Percentiles rank a stretch among this genome's conserved stretches.
phyloP scores from a whole-genome alignment of 106 monocot species.

The Agapanthus africanus region DNA sequence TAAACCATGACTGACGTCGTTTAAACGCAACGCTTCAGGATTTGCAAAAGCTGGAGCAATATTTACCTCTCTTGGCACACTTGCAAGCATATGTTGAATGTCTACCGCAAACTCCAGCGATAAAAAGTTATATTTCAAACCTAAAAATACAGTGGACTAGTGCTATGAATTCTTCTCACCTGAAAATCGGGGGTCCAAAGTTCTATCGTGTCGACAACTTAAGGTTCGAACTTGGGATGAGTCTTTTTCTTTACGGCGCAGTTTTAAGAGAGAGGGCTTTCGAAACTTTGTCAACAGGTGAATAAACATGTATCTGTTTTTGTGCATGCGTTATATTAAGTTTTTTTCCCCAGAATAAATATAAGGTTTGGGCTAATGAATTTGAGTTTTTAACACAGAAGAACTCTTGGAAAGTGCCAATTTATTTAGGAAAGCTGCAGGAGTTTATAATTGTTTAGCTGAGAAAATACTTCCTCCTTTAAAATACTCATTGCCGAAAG shows the following conservation, averaged over 20 bases:
- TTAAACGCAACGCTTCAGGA: neutral
- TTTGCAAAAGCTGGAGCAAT: constrained; percentile 3
- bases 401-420: constrained; percentile 15
- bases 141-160: constrained; percentile 33
- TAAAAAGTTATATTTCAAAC: neutral
- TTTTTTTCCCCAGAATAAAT: no score
- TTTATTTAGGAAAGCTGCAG: constrained; percentile 34
- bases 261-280: constrained; percentile 33
- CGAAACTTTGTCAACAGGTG: constrained; percentile 29
- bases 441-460: constrained; percentile 24
- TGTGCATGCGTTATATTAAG: no score
- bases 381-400: constrained; percentile 1
- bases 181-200: constrained; percentile 16
- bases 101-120: neutral
- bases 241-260: constrained; percentile 28
- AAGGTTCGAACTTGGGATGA: constrained; percentile 40
- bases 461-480: constrained; percentile 18
- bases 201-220: constrained; percentile 18
- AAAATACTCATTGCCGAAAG: constrained; percentile 12
- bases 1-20: no score
- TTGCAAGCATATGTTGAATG: neutral
- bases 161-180: constrained; percentile 8
- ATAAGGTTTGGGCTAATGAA: no score
- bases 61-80: neutral
- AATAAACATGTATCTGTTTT: no score